Evolutionary conservation across 1,284 basidiomycete genomes (phyloP), one percentile per base, ranked within the genome.

Genomic region (Wolfiporia cocos): DNA sequence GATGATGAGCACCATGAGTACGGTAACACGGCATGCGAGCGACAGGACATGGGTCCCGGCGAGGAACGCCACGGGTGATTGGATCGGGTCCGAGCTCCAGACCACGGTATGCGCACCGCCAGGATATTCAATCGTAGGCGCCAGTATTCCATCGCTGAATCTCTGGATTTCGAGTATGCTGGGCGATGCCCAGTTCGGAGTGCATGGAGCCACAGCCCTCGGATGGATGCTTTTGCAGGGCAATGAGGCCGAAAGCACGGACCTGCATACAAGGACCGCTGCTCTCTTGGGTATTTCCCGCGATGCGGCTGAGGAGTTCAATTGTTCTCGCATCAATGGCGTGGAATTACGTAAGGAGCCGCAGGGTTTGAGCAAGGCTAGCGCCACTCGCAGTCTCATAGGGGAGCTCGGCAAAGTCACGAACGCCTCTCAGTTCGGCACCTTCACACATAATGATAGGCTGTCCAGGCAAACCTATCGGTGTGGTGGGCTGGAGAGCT

Each of bases 141-240:
- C 96, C 0, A 96, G 99, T 62, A 95, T 99, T 17, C 95, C 99
- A 63, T 96, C 92, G 24, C 94, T 99, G 66, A 96, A 99, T 64
- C 72, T 99, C 18, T 99, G 96, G 96, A 99, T 99, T 52, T 96
- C 94, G 36, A 94, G 91, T 56, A 92, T 93, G 47, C 96, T 98
- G 92, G 95, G 95, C 3, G 96, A 99, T 59, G 92, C 94, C 0
- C 95, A 99, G 65, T 97, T 99, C 60, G 96, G 95, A 5, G 66
- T 97, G 44, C 95, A 99, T 54, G 95, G 96, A 14, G 92, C 93
- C 2, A 97, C 94, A 1, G 93, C 95, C 0, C 85, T 99, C 34
- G 96, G 95, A 0, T 99, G 95, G 96, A 99, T 99, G 95, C 98
- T 95, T 10, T 76, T 99, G 20, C 95, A 99, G 64, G 95, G 96